These are phyloP conservation scores for Ceratocystis lukuohia DNA, from an alignment of 2,329 filamentous ascomycete genomes.

Conservation along the genomic window DNA sequence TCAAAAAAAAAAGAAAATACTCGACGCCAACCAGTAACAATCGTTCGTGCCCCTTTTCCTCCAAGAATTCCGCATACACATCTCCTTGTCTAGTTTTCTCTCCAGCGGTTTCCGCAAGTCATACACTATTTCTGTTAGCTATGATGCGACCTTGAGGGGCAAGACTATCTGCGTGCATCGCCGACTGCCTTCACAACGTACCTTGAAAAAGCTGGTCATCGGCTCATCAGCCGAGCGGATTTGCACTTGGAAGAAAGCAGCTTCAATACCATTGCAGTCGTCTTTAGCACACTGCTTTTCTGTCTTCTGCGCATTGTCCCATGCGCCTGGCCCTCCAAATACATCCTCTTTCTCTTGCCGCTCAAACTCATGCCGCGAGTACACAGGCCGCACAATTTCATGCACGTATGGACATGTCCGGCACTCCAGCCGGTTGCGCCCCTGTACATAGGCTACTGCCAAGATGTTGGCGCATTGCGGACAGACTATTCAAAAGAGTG, in stretches of 20 bases:
- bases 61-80: neutral
- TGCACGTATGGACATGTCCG: conserved; percentile 91
- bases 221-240: conserved; percentile 97
- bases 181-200: conserved; percentile 26
- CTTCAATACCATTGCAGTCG: conserved; percentile 66
- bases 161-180: conserved; percentile 13
- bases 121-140: conserved; percentile 41
- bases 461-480: conserved; percentile 74
- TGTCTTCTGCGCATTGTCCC: conserved; percentile 82
- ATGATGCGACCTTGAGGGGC: neutral
- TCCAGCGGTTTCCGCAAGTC: conserved; percentile 52
- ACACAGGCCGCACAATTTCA: conserved; percentile 64
- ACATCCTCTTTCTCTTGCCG: conserved; percentile 81
- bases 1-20: neutral
- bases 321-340: conserved; percentile 74
- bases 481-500: conserved; percentile 47
- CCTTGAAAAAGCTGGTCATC: conserved; percentile 93
- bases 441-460: conserved; percentile 50
- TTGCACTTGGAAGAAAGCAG: conserved; percentile 93
- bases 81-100: conserved; percentile 40
- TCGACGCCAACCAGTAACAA: neutral
- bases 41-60: neutral
- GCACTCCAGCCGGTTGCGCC: conserved; percentile 79
- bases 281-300: conserved; percentile 70
- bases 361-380: conserved; percentile 69